phyloP scores from a whole-genome alignment of 1,284 basidiomycete species.

The Blastosporella zonata region DNA sequence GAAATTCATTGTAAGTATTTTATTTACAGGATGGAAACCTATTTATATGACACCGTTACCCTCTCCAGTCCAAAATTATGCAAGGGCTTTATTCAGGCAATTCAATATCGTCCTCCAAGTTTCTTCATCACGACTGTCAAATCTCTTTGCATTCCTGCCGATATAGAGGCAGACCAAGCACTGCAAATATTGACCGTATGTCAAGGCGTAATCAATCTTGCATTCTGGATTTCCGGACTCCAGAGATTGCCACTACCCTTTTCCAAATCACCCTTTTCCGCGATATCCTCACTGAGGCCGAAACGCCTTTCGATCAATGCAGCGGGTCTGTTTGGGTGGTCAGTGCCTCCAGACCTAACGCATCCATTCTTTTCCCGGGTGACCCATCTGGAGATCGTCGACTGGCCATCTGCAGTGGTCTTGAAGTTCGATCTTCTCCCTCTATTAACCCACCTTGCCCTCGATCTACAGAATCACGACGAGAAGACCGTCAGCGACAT shows the following conservation, averaged over 20 bases:
- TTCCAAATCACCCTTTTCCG: constrained; percentile 6
- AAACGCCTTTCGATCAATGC: constrained; percentile 19
- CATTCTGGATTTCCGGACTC: constrained; percentile 17
- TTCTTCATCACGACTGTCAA: constrained; percentile 20
- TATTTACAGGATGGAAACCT: constrained; percentile 18
- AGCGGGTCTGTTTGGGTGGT: constrained; percentile 14
- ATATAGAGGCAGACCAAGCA: constrained; percentile 14
- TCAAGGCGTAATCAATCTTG: constrained; percentile 20
- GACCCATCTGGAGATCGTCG: constrained; percentile 21
- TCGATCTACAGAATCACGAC: constrained; percentile 19
- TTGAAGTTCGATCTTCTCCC: constrained; percentile 16
- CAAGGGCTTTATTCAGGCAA: constrained; percentile 13
- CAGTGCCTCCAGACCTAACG: constrained; percentile 10
- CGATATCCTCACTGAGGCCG: constrained; percentile 16
- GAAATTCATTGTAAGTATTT: background rate
- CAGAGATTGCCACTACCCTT: background rate
- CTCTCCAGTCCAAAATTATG: constrained; percentile 13
- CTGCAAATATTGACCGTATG: constrained; percentile 17
- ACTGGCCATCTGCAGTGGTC: constrained; percentile 17
- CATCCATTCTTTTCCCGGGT: constrained; percentile 21
- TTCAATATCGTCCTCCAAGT: constrained; percentile 10
- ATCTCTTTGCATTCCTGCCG: constrained; percentile 21
- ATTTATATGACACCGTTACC: constrained; percentile 20
- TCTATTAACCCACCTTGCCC: constrained; percentile 19
- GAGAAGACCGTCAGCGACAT: constrained; percentile 10